phyloP scores from a whole-genome alignment of 805 yeast species.

The Candida boleticola region DNA sequence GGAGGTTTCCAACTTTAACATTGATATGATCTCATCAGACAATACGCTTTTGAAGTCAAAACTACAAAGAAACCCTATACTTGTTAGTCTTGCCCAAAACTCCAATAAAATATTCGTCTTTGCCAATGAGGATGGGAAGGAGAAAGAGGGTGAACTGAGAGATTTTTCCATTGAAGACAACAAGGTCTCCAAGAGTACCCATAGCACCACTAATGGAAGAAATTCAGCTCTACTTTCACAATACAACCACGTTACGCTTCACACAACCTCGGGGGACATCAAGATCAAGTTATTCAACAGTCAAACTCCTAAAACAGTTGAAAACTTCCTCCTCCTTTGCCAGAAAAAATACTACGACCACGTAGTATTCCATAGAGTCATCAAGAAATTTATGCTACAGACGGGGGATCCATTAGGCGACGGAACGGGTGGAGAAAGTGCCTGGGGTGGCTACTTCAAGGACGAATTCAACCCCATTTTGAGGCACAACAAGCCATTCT shows the following conservation, averaged over 20 bases:
- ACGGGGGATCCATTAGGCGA: slow-evolving; percentile 24
- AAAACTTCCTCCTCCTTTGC: slow-evolving; percentile 38
- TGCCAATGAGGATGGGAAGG: slow-evolving; percentile 1
- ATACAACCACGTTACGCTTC: slow-evolving; percentile 12
- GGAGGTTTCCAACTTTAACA: slow-evolving; percentile 9
- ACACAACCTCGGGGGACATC: slow-evolving; percentile 46
- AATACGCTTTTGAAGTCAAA: slow-evolving; percentile 16
- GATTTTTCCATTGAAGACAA: slow-evolving; percentile 5
- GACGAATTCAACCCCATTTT: slow-evolving; percentile 27
- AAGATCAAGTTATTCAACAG: slow-evolving; percentile 30
- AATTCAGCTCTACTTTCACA: slow-evolving; percentile 1
- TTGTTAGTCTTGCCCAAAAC: slow-evolving; percentile 12
- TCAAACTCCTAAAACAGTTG: slow-evolving; percentile 40
- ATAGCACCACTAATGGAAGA: neutral
- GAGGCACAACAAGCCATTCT: slow-evolving; percentile 27
- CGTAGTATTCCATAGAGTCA: slow-evolving; percentile 26
- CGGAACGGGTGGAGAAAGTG: slow-evolving; percentile 27
- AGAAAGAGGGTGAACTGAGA: slow-evolving; percentile 2
- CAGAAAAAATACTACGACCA: slow-evolving; percentile 37
- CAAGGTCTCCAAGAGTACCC: neutral
- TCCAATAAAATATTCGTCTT: slow-evolving; percentile 12
- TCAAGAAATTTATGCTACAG: slow-evolving; percentile 24
- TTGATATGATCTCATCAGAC: slow-evolving; percentile 16
- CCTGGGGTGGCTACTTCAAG: slow-evolving; percentile 23
- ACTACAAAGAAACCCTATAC: slow-evolving; percentile 10